phyloP scores from a whole-genome alignment of 1,284 basidiomycete genomes.

The Tilletia caries region DNA sequence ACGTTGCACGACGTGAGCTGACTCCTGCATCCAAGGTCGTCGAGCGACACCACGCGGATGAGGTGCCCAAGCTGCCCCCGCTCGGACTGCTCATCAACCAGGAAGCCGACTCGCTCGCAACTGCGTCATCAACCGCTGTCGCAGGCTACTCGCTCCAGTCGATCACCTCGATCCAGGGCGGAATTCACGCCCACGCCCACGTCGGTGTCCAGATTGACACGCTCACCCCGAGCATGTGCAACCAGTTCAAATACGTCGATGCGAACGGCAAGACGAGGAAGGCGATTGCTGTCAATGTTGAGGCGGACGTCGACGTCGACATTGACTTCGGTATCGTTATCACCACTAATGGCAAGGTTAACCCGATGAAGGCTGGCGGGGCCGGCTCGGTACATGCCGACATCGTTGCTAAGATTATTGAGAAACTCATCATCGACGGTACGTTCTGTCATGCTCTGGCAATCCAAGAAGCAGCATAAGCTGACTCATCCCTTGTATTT shows the following conservation, averaged over 20 bases:
- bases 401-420: background rate
- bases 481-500: background rate
- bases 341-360: background rate
- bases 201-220: background rate
- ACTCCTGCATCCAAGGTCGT: no score
- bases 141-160: no score
- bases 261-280: background rate
- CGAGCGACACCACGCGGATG: no score
- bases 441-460: background rate
- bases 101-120: background rate
- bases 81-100: background rate
- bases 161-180: no score
- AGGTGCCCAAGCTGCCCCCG: background rate
- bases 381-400: background rate
- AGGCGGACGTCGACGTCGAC: background rate
- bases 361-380: background rate
- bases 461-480: no score
- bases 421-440: background rate
- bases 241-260: background rate
- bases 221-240: background rate
- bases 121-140: no score
- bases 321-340: slow-evolving; percentile 9
- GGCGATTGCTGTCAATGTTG: background rate
- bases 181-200: background rate
- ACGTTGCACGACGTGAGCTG: no score